Base-by-base conservation (phyloP, 1,284 basidiomycete genomes). In the Malassezia globosa region DNA sequence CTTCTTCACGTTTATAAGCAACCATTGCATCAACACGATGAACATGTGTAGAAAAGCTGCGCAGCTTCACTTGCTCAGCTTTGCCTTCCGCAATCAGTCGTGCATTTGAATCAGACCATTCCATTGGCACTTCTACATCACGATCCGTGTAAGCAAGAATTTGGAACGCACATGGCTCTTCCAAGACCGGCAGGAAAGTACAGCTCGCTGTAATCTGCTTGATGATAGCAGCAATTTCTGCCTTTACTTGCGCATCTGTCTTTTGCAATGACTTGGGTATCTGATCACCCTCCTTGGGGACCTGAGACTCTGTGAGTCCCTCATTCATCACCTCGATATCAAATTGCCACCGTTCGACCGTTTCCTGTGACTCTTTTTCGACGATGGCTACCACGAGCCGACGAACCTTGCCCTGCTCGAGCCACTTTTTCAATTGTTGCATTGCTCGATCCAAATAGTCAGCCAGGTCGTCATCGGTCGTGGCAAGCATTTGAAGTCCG, bases 161-260 rank as follows among this genome's bases (percentile, higher is more conserved):
- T 61, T 92, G 94, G 79, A 97, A 79, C 0, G 77, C 75, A 64
- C 89, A 96, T 24, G 86, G 84, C 72, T 95, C 88, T 60, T 94
- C 85, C 41, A 96, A 84, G 50, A 90, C 84, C 0, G 92, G 92
- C 46, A 97, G 76, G 74, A 95, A 96, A 13, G 92, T 95, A 58
- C 90, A 87, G 62, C 83, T 86, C 39, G 87, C 87, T 35, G 94
- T 89, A 68, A 99, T 97, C 74, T 99, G 94, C 75, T 96, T 94
- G 72, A 97, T 81, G 68, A 97, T 96, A 42, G 87, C 87, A 21
- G 92, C 82, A 60, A 97, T 97, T 77, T 99, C 92, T 24, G 84
- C 85, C 73, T 94, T 87, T 26, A 97, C 92, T 69, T 96, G 87
- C 26, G 87, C 79, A 66, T 96, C 89, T 19, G 77, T 78, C 70